A percentile compares a stretch with the other conserved stretches of the same genome.
Conservation (phyloP, 2,329 filamentous ascomycete species). For the Colletotrichum costaricense region DNA sequence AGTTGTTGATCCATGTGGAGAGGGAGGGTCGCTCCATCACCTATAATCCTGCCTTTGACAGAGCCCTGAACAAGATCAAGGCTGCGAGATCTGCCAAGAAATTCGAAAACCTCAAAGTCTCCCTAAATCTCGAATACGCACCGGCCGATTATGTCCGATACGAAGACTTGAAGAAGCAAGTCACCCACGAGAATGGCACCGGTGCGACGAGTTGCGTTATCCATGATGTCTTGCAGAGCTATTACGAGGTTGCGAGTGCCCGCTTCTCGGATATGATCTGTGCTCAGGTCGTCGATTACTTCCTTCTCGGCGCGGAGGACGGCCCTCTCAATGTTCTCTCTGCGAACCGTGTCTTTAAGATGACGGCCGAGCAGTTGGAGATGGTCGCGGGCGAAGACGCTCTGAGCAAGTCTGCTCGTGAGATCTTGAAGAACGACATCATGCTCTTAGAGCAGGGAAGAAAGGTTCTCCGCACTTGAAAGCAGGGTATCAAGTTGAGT, state of each 20-base stretch:
- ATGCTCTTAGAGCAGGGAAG: constrained; percentile 53
- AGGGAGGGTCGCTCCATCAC: constrained; percentile 57
- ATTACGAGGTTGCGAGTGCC: constrained; percentile 70
- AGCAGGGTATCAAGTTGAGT: too few species aligned
- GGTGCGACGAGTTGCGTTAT: constrained; percentile 58
- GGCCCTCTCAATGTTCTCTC: constrained; percentile 66
- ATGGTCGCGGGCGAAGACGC: constrained; percentile 69
- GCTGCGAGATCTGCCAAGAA: background rate
- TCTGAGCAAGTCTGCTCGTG: constrained; percentile 51
- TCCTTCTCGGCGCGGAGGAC: constrained; percentile 59
- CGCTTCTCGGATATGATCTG: constrained; percentile 73
- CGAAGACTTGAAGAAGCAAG: background rate
- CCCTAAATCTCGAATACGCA: accelerated
- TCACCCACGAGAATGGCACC: background rate
- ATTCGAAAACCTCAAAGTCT: background rate
- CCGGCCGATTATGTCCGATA: background rate
- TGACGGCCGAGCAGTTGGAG: constrained; percentile 62
- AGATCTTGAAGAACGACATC: constrained; percentile 57
- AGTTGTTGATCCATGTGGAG: constrained; percentile 66
- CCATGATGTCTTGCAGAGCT: constrained; percentile 69
- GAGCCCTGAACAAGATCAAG: constrained; percentile 41
- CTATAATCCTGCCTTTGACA: constrained; percentile 63
- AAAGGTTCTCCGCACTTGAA: constrained; percentile 26
- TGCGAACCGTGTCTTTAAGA: constrained; percentile 57
- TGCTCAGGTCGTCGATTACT: constrained; percentile 66